phyloP scores from a whole-genome alignment of 2,329 filamentous ascomycete genomes.

The Colletotrichum sp. region DNA sequence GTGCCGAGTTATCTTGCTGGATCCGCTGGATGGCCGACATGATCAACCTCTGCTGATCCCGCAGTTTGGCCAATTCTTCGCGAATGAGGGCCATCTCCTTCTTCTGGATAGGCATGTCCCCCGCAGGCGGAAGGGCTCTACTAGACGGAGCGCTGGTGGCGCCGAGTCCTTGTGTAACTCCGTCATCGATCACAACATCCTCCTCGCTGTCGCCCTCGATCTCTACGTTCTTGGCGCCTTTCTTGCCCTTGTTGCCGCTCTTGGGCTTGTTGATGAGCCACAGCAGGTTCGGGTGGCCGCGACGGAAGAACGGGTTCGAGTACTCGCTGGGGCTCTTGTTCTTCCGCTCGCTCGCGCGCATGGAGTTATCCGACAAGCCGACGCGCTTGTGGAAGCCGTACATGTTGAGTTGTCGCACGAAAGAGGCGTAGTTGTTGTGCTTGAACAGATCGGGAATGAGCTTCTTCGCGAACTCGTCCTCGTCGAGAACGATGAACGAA shows the following conservation, averaged over 20 bases:
- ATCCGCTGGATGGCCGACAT: slow-evolving; percentile 81
- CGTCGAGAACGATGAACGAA: slow-evolving; percentile 95
- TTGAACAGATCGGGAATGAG: slow-evolving; percentile 98
- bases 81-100: slow-evolving; percentile 81
- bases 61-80: slow-evolving; percentile 80
- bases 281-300: slow-evolving; percentile 87
- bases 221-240: slow-evolving; percentile 68
- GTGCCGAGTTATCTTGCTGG: slow-evolving; percentile 83
- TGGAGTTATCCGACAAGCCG: slow-evolving; percentile 92
- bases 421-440: slow-evolving; percentile 97
- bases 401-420: slow-evolving; percentile 94
- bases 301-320: slow-evolving; percentile 94
- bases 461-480: slow-evolving; percentile 97
- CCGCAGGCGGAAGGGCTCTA: slow-evolving; percentile 46
- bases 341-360: slow-evolving; percentile 96
- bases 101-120: slow-evolving; percentile 58
- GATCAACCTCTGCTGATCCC: slow-evolving; percentile 86
- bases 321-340: slow-evolving; percentile 99
- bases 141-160: slow-evolving; percentile 29
- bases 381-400: slow-evolving; percentile 98
- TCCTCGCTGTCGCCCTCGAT: slow-evolving; percentile 74
- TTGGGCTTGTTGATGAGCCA: slow-evolving; percentile 98
- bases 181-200: slow-evolving; percentile 50
- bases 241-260: slow-evolving; percentile 65
- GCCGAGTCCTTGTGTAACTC: slow-evolving; percentile 16